Evolutionary conservation across 2,329 filamentous ascomycete species (phyloP), one percentile per base, ranked within the genome.

Genomic region (Xylaria multiplex): DNA sequence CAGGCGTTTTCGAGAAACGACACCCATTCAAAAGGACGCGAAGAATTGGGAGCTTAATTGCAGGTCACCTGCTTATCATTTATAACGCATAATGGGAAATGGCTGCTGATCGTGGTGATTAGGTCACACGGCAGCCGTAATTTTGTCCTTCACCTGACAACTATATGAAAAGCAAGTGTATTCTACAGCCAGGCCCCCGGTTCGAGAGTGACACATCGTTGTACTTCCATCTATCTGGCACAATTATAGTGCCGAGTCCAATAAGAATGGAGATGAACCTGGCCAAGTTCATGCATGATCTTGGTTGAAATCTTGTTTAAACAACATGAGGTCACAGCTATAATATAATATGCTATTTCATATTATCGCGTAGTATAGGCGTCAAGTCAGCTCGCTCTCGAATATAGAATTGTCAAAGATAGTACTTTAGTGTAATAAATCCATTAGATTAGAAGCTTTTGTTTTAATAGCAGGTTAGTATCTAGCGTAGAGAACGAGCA

Each of bases 301-400:
- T 30, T 6, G 40, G 45, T 43, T 13, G 37, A 56, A 45, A 43
- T 35, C 53, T 45, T 56, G 53, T 27, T 56, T 35, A 35, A 27
- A 6, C 35, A 24, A 27, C 19, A 48, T 48, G 45, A 9, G 45
- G 45, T 48, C 45, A 48, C 16, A 35, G 8, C 53, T 56, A 56
- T 56, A 56, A n/a, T 30, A 24, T 11, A 56, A 24, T 43, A 37
- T 30, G 46, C 19, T 40, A 8, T 24, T 63, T 64, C 63, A 63
- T 45, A 65, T 63, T 45, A 24, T 61, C 62, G 9, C 11, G 2
- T 9, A 40, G 37, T 13, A 40, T 40, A 40, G 37, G 37, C 37
- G 37, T 4, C 13, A 14, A 13, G 11, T 40, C 11, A 40, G 9
- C 37, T 40, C 14, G 11, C 37, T 13, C 37, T 37, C 37, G 9